Conservation (phyloP, 257 asterid genomes). For the Petunia axillaris region DNA sequence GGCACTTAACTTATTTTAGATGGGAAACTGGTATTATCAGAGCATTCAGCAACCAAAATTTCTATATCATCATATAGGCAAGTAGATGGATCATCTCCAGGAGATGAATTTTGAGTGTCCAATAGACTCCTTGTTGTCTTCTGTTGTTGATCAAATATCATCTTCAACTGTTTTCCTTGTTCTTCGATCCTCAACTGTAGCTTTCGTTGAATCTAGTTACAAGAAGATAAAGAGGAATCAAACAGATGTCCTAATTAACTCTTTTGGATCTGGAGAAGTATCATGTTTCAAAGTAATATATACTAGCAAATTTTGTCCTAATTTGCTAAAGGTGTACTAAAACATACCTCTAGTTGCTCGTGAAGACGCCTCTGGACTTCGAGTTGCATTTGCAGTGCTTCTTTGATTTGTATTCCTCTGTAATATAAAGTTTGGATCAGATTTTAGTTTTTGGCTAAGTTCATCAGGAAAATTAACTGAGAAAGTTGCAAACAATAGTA, state of each 20-base stretch:
- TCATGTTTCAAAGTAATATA: too few species aligned
- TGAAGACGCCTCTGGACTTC: constrained; percentile 82
- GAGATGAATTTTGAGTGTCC: constrained; percentile 43
- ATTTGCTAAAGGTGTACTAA: too few species aligned
- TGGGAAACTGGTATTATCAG: constrained; percentile 48
- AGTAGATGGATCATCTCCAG: constrained; percentile 34
- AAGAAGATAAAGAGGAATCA: background rate
- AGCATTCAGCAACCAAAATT: constrained; percentile 40
- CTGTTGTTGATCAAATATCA: constrained; percentile 55
- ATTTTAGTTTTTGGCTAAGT: background rate
- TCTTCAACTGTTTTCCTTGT: constrained; percentile 54
- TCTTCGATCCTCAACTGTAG: constrained; percentile 77
- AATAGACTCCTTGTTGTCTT: constrained; percentile 40
- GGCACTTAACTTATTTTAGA: constrained; percentile 3
- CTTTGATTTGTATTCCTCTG: constrained; percentile 72
- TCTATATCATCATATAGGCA: constrained; percentile 38
- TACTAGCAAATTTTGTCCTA: too few species aligned
- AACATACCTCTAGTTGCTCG: constrained; percentile 78
- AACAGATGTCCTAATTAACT: background rate
- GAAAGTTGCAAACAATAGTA: constrained; percentile 4
- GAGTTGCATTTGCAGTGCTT: constrained; percentile 68
- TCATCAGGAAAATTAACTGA: background rate
- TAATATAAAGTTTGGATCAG: background rate
- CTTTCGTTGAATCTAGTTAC: constrained; percentile 54
- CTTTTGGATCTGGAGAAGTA: background rate